phyloP scores from a whole-genome alignment of 345 rosid genomes.

The Melaleuca quinquenervia region DNA sequence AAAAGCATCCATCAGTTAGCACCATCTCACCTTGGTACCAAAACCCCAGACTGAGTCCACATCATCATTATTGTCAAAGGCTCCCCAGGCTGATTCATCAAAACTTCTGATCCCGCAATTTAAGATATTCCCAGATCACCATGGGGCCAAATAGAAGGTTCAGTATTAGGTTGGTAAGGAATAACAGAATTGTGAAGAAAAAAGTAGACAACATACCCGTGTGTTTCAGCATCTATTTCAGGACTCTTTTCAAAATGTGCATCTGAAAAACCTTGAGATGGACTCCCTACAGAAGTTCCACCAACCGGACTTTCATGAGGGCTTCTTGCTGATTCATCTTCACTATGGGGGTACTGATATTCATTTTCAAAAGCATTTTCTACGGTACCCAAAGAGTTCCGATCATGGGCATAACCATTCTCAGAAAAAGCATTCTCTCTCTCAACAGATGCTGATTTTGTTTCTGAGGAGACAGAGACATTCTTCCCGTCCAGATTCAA shows the following conservation, averaged over 20 bases:
- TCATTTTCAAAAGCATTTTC: conserved; percentile 50
- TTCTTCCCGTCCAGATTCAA: conserved; percentile 43
- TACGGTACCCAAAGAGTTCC: conserved; percentile 24
- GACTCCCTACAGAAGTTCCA: conserved; percentile 45
- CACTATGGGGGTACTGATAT: conserved; percentile 54
- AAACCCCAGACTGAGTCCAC: conserved; percentile 92
- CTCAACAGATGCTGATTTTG: conserved; percentile 22
- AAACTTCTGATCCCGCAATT: conserved; percentile 32
- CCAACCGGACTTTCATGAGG: conserved; percentile 72
- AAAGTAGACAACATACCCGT: conserved; percentile 19
- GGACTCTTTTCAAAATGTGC: conserved; percentile 42
- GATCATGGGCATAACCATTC: conserved; percentile 40
- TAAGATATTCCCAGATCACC: background rate
- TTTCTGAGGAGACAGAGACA: conserved; percentile 12
- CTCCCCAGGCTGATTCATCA: conserved; percentile 93
- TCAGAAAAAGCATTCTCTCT: conserved; percentile 41
- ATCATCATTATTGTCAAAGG: conserved; percentile 86
- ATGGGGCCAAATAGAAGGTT: background rate
- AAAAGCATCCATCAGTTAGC: background rate
- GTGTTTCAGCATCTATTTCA: conserved; percentile 47
- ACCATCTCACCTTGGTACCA: conserved; percentile 54
- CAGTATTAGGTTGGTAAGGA: background rate
- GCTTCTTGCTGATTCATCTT: conserved; percentile 77
- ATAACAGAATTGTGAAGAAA: background rate
- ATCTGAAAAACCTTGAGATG: conserved; percentile 58